Percentiles rank a stretch among this genome's conserved stretches.
phyloP scores from a whole-genome alignment of 805 yeast genomes.

The Candida germanica region DNA sequence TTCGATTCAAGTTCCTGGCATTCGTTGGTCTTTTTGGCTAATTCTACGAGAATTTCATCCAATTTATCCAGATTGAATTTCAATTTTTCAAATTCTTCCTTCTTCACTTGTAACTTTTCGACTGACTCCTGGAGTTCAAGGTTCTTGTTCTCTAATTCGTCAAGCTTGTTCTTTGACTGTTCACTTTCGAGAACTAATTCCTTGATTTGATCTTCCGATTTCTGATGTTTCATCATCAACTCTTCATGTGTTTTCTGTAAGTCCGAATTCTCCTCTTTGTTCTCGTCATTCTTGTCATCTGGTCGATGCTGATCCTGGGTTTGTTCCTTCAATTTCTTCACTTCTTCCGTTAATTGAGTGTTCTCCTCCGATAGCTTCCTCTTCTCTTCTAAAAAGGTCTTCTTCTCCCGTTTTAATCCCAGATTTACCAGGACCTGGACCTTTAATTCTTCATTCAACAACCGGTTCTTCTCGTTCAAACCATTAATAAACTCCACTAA shows the following conservation, averaged over 20 bases:
- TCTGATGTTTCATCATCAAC: background rate
- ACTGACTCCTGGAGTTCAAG: background rate
- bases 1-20: slow-evolving; percentile 4
- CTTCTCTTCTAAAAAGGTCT: slow-evolving; percentile 9
- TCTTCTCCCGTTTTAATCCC: slow-evolving; percentile 15
- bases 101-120: background rate
- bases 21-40: slow-evolving; percentile 1
- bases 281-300: background rate
- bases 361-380: slow-evolving; percentile 4
- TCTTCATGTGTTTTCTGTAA: background rate
- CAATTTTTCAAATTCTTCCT: background rate
- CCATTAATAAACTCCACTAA: slow-evolving; percentile 69
- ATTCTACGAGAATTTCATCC: background rate
- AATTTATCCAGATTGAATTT: slow-evolving; percentile 1
- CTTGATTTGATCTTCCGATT: background rate
- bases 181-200: background rate
- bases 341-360: background rate
- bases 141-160: background rate
- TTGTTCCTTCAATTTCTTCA: background rate
- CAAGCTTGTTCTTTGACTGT: background rate
- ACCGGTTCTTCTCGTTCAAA: slow-evolving; percentile 53
- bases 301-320: too few species aligned
- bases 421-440: slow-evolving; percentile 35
- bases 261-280: background rate
- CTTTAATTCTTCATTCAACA: slow-evolving; percentile 66